Evolutionary conservation across 768 basidiomycete species (phyloP).

Genomic region (Lyophyllum atratum): DNA sequence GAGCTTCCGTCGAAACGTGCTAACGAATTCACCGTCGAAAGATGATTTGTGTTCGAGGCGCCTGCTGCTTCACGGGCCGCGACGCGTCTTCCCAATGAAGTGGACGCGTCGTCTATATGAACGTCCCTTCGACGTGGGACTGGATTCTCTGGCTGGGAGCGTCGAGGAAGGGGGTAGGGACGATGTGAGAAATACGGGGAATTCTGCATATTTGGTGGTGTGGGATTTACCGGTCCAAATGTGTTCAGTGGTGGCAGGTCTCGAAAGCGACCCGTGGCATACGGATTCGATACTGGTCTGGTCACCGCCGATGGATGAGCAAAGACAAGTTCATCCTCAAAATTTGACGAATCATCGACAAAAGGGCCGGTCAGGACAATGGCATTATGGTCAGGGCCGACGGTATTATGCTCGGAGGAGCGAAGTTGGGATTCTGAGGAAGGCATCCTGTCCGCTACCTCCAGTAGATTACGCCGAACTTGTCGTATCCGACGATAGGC

Average conservation of each 20-base stretch:
- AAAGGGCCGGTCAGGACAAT: slow-evolving; percentile 32
- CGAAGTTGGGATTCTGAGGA: slow-evolving; percentile 12
- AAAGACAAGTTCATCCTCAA: not conserved
- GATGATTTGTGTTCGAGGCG: slow-evolving; percentile 9
- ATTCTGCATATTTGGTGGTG: not conserved
- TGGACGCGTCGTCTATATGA: slow-evolving; percentile 35
- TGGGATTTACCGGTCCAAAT: not conserved
- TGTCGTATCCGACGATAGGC: slow-evolving; percentile 57
- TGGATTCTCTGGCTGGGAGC: slow-evolving; percentile 27
- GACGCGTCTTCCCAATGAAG: slow-evolving; percentile 40
- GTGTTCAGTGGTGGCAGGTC: slow-evolving; percentile 3
- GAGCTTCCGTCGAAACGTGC: slow-evolving; percentile 11
- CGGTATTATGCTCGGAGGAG: slow-evolving; percentile 20
- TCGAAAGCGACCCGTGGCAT: not conserved
- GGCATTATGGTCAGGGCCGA: slow-evolving; percentile 43
- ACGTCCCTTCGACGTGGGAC: slow-evolving; percentile 24
- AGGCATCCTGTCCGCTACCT: slow-evolving; percentile 39
- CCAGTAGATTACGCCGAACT: slow-evolving; percentile 52
- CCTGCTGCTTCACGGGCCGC: slow-evolving; percentile 39
- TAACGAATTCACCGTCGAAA: slow-evolving; percentile 11
- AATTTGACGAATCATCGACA: not conserved
- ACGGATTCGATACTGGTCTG: not conserved
- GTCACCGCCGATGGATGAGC: not conserved
- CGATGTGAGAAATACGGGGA: not conserved
- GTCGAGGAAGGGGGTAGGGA: slow-evolving; percentile 18